These are phyloP conservation scores for Buxus sempervirens DNA, from an alignment of 164 flowering plant genomes.

Conservation along the genomic window DNA sequence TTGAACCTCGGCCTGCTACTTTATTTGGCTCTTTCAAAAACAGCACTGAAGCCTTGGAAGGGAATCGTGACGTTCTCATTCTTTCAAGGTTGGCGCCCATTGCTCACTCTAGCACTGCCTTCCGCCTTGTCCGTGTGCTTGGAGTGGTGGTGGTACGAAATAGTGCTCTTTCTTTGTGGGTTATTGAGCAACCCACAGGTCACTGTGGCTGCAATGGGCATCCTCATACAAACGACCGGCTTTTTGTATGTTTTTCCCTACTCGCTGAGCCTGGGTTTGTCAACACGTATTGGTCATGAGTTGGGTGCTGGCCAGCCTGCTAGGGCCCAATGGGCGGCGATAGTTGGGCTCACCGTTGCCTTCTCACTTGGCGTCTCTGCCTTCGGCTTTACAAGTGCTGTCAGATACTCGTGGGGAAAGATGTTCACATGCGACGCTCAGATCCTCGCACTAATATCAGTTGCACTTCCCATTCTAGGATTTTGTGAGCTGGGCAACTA, in stretches of 20 bases:
- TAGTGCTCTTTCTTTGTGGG: constrained; percentile 48
- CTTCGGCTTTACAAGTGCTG: constrained; percentile 21
- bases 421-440: constrained; percentile 38
- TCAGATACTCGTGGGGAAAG: constrained; percentile 42
- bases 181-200: constrained; percentile 37
- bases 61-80: constrained; percentile 25
- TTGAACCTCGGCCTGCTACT: constrained; percentile 37
- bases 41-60: constrained; percentile 43
- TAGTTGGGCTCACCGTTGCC: constrained; percentile 30
- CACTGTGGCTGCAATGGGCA: constrained; percentile 48
- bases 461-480: constrained; percentile 39
- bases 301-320: constrained; percentile 44
- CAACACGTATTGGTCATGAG: constrained; percentile 43
- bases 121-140: constrained; percentile 46
- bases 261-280: constrained; percentile 30
- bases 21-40: constrained; percentile 28
- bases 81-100: constrained; percentile 47
- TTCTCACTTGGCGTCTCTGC: constrained; percentile 25
- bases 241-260: constrained; percentile 39
- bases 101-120: constrained; percentile 41
- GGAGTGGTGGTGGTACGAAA: constrained; percentile 80
- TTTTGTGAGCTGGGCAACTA: constrained; percentile 43
- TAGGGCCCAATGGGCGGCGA: constrained; percentile 35
- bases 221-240: constrained; percentile 49
- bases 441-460: constrained; percentile 28